Base-by-base conservation (phyloP, 148 eudicot genomes). In the Cornus florida region DNA sequence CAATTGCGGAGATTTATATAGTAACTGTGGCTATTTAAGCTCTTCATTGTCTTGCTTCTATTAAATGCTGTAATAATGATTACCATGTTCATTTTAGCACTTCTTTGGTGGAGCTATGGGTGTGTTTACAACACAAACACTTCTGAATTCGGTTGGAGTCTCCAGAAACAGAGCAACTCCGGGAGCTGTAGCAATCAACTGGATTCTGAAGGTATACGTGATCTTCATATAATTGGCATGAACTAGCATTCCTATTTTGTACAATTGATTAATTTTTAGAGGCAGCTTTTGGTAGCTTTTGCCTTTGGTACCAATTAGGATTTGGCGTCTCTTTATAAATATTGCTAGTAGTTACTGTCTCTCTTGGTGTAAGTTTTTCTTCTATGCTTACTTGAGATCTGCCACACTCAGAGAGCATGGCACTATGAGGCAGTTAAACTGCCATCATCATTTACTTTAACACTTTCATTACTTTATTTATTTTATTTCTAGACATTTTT, bases 81-180 rank as follows among this genome's bases (percentile, higher is more conserved):
- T 39, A 4, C 35, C 10, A 39, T 83, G 12, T 84, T 69, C 43
- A 59, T 43, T 88, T 73, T 80, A 96, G 98, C 97, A 96, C 88
- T 92, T 96, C 77, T 96, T 96, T 86, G 99, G 99, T 80, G 99
- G 99, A 81, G 99, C 99, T 38, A 96, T 96, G 94, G 92, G 99
- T 46, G 99, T 96, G 78, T 96, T 96, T 80, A 96, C 99, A 2
- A 96, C 98, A 69, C 98, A 93, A 83, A 87, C 98, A 7, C 91
- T 93, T 86, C 73, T 96, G 81, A 83, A 82, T 78, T 96, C 99
- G 41, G 90, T 96, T 82, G 99, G 99, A 84, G 88, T 92, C 31
- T 91, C 97, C 75, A 86, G 87, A 85, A 87, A 85, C 85, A 83
- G 78, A 72, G 81, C 92, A 59, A 79, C 92, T 53, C 91, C 94